Percentiles rank a stretch among this genome's conserved stretches.
Evolutionary conservation across 306 rosid genomes (phyloP).

Genomic region (Gynostemma pentaphyllum): DNA sequence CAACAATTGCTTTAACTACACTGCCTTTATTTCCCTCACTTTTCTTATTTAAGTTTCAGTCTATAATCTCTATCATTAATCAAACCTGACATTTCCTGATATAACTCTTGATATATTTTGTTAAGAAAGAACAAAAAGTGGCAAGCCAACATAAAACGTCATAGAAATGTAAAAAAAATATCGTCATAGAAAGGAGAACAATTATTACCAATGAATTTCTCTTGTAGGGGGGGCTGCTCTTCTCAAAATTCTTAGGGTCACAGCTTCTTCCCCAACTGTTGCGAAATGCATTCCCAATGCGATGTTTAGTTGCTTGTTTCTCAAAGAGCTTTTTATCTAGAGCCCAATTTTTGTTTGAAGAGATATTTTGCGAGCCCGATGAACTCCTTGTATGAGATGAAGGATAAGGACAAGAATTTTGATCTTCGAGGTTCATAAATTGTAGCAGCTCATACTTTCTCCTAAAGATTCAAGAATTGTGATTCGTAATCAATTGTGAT

Average conservation of each 20-base stretch:
- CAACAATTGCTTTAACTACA: background rate
- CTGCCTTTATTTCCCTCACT: background rate
- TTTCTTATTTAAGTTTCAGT: background rate
- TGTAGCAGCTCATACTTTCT: conserved; percentile 66
- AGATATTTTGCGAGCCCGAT: conserved; percentile 18
- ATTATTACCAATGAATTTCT: conserved; percentile 46
- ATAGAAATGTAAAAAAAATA: too few relatives aligned
- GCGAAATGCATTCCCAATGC: conserved; percentile 59
- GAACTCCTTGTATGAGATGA: conserved; percentile 21
- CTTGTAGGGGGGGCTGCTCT: conserved; percentile 22
- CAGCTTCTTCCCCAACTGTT: conserved; percentile 51
- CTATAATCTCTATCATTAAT: background rate
- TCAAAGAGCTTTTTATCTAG: conserved; percentile 45
- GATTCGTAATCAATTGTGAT: background rate
- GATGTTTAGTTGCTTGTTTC: conserved; percentile 34
- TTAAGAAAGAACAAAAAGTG: too few relatives aligned
- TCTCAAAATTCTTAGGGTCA: conserved; percentile 46
- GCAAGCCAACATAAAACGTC: too few relatives aligned
- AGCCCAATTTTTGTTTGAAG: conserved; percentile 17
- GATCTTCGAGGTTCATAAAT: conserved; percentile 23
- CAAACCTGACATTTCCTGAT: background rate
- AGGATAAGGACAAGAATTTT: conserved; percentile 8
- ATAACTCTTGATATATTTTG: background rate
- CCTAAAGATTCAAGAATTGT: conserved; percentile 32
- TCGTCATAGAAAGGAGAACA: background rate